Conservation (phyloP, 352 stramenopile genomes). For the Pythium monospermum region DNA sequence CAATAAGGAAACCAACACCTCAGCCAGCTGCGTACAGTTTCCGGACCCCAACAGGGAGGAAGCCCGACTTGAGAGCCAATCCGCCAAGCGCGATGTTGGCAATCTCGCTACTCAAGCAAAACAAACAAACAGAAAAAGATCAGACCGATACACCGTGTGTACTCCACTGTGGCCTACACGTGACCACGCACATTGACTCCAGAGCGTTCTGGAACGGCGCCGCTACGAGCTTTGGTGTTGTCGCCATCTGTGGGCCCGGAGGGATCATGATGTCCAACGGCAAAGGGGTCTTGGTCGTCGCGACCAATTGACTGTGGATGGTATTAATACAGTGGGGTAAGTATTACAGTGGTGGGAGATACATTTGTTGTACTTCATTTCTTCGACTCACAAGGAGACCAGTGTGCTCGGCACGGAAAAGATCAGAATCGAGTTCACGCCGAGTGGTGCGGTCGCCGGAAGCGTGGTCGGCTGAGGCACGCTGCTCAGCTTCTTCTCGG, state of each 20-base stretch:
- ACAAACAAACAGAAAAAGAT: no score
- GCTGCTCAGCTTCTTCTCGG: background rate
- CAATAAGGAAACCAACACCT: no score
- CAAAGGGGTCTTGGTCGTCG: slow-evolving; percentile 2
- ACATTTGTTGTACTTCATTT: no score
- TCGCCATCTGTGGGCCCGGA: background rate
- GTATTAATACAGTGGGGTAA: background rate
- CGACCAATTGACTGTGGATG: background rate
- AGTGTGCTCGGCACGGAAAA: slow-evolving; percentile 4
- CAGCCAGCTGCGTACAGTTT: slow-evolving; percentile 9
- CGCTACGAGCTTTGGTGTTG: background rate
- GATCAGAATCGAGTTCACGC: slow-evolving; percentile 6
- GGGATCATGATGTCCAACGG: slow-evolving; percentile 1
- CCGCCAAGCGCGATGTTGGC: slow-evolving; percentile 5
- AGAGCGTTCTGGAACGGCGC: slow-evolving; percentile 6
- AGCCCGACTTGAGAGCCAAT: background rate
- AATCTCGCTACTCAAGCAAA: no score
- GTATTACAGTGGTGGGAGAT: background rate
- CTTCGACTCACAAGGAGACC: slow-evolving; percentile 3
- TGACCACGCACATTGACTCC: background rate
- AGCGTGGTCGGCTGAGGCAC: background rate
- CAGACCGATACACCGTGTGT: background rate
- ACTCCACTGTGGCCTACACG: background rate
- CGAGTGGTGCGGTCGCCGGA: background rate
- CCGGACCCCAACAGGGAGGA: background rate